Evolutionary conservation across 2,329 filamentous ascomycete species (phyloP).

Genomic region (Fusarium siculi): DNA sequence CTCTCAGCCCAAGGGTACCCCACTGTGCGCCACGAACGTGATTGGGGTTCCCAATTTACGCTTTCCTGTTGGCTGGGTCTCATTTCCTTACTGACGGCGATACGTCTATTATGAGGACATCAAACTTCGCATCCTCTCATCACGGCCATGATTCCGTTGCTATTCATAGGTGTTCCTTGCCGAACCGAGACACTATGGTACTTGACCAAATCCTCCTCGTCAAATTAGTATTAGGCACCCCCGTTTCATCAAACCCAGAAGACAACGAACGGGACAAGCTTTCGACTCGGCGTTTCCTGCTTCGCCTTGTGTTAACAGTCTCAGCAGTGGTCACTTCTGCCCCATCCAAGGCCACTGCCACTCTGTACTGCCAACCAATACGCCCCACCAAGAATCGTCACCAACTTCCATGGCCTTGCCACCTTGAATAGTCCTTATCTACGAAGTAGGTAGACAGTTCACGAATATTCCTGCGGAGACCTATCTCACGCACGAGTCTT

Average conservation of each 20-base stretch:
- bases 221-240: conserved; percentile 7
- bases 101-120: neutral
- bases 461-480: neutral
- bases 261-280: conserved; percentile 9
- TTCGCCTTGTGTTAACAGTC: conserved; percentile 27
- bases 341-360: conserved; percentile 8
- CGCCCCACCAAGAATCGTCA: conserved; percentile 30
- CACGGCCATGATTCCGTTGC: conserved; percentile 12
- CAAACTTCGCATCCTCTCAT: conserved; percentile 3
- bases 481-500: neutral
- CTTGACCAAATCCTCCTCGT: neutral
- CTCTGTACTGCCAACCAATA: conserved; percentile 6
- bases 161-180: conserved; percentile 16
- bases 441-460: neutral
- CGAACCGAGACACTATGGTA: conserved; percentile 7
- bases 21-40: conserved; percentile 17
- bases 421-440: neutral
- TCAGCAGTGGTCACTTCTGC: conserved; percentile 12
- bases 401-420: conserved; percentile 15
- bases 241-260: neutral
- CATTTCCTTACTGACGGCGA: conserved; percentile 1
- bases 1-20: conserved; percentile 3
- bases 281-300: conserved; percentile 20
- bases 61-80: conserved; percentile 21
- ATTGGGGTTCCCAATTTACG: conserved; percentile 21